phyloP scores from a whole-genome alignment of 805 yeast species.

The Candida piceae region DNA sequence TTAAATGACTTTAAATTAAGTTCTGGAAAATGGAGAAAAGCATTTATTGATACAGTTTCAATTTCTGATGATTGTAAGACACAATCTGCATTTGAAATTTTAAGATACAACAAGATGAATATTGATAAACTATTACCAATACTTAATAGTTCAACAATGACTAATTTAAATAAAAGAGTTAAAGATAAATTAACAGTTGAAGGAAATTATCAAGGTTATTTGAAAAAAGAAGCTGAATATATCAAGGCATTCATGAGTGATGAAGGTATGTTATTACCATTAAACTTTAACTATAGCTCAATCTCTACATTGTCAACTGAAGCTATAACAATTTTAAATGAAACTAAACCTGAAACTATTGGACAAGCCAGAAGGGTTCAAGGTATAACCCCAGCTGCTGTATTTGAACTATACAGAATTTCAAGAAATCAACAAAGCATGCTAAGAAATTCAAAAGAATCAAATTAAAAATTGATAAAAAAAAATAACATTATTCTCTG shows the following conservation, averaged over 20 bases:
- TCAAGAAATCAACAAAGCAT: slow-evolving; percentile 35
- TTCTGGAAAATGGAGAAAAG: slow-evolving; percentile 59
- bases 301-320: slow-evolving; percentile 70
- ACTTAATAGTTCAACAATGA: slow-evolving; percentile 22
- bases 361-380: slow-evolving; percentile 95
- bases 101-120: slow-evolving; percentile 46
- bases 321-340: slow-evolving; percentile 61
- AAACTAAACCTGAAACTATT: slow-evolving; percentile 78
- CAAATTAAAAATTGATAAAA: too few relatives aligned
- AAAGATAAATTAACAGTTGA: slow-evolving; percentile 65
- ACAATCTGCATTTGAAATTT: slow-evolving; percentile 66
- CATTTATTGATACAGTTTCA: slow-evolving; percentile 35
- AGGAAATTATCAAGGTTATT: slow-evolving; percentile 77
- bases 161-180: slow-evolving; percentile 39
- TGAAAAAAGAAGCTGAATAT: slow-evolving; percentile 65
- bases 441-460: too few relatives aligned
- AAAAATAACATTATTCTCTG: too few relatives aligned
- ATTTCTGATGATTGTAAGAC: slow-evolving; percentile 51
- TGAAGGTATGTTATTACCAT: slow-evolving; percentile 70
- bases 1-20: slow-evolving; percentile 44
- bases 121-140: slow-evolving; percentile 33
- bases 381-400: slow-evolving; percentile 92
- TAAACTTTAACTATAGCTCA: slow-evolving; percentile 53
- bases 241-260: slow-evolving; percentile 79
- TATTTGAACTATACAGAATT: slow-evolving; percentile 68